phyloP scores from a whole-genome alignment of 1,284 basidiomycete genomes.

The Kalmanozyma brasiliensis region DNA sequence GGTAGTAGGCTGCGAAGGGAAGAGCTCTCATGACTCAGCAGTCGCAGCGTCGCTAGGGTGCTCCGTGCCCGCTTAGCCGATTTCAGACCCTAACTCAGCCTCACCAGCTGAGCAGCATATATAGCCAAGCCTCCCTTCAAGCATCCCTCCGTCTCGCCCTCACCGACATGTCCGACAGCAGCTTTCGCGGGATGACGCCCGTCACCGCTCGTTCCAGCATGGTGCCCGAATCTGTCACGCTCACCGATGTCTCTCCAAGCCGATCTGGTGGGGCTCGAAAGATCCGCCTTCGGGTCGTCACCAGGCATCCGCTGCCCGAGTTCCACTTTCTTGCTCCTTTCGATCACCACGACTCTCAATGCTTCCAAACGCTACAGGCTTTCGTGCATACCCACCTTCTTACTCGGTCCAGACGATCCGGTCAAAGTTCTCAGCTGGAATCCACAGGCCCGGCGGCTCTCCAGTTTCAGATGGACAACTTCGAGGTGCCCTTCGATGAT shows the following conservation, averaged over 20 bases:
- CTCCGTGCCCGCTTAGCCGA: too few species aligned
- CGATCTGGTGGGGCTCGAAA: conserved; percentile 2
- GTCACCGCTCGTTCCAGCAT: conserved; percentile 26
- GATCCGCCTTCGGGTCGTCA: conserved; percentile 29
- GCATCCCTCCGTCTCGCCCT: too few species aligned
- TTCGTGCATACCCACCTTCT: conserved; percentile 24
- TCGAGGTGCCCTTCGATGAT: conserved; percentile 41
- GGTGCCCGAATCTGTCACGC: conserved; percentile 18
- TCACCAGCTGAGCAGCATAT: too few species aligned
- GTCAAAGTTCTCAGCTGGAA: conserved; percentile 8
- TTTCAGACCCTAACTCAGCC: too few species aligned
- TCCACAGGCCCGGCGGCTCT: not conserved
- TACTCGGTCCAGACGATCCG: not conserved
- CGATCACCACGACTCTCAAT: conserved; percentile 4
- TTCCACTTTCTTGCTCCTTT: conserved; percentile 46
- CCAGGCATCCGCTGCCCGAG: conserved; percentile 32
- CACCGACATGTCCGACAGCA: conserved; percentile 25
- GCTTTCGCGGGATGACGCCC: conserved; percentile 13
- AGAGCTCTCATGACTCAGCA: too few species aligned
- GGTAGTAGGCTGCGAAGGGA: too few species aligned
- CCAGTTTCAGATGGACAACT: conserved; percentile 24
- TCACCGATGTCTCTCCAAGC: not conserved
- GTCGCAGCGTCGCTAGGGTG: too few species aligned
- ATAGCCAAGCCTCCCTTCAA: too few species aligned
- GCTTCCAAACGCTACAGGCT: conserved; percentile 17